Conservation (phyloP, 129 eudicot species). For the Centaurea solstitialis region DNA sequence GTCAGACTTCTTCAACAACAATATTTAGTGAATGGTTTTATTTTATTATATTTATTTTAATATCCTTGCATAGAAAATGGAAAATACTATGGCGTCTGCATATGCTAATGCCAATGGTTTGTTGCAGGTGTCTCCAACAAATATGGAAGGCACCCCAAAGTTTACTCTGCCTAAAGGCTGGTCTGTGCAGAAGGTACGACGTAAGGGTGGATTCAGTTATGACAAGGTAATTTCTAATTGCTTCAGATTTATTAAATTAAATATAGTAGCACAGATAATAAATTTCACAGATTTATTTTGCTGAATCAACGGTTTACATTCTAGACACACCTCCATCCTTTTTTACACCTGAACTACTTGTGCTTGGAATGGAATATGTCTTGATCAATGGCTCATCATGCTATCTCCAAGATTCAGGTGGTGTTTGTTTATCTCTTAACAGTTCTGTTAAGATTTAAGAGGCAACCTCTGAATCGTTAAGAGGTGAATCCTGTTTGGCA, state of each 20-base stretch:
- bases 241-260: background rate
- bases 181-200: constrained; percentile 73
- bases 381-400: background rate
- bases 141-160: constrained; percentile 19
- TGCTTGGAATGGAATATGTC: background rate
- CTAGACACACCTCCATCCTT: background rate
- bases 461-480: no score
- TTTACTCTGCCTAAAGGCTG: constrained; percentile 74
- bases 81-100: constrained; percentile 4
- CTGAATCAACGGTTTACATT: constrained; percentile 12
- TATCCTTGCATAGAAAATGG: constrained; percentile 1
- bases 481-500: no score
- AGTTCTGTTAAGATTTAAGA: no score
- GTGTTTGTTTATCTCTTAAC: no score
- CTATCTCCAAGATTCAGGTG: background rate
- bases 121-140: constrained; percentile 33
- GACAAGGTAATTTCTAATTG: constrained; percentile 58
- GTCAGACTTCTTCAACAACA: background rate
- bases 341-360: background rate
- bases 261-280: background rate
- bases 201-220: constrained; percentile 28
- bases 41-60: background rate
- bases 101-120: constrained; percentile 20
- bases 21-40: background rate
- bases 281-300: background rate